These are phyloP conservation scores for Cystobasidium ongulense DNA, from an alignment of 768 basidiomycete species.

Conservation along the genomic window DNA sequence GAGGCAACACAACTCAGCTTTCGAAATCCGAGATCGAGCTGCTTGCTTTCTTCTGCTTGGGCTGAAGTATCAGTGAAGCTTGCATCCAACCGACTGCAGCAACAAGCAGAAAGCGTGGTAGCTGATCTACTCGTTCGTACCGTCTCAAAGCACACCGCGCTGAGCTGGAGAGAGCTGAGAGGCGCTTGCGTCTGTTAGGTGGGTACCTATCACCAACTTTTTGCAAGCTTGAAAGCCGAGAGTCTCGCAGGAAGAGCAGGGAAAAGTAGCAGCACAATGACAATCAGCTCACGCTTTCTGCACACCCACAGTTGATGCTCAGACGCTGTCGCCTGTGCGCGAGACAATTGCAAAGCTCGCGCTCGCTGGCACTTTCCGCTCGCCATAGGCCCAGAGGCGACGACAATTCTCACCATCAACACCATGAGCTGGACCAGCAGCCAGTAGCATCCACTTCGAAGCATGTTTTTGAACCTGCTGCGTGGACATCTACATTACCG, in stretches of 20 bases:
- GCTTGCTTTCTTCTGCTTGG: not conserved
- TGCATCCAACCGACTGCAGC: not conserved
- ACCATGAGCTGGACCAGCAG: not conserved
- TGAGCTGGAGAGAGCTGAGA: not conserved
- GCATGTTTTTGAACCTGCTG: not conserved
- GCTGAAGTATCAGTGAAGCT: not conserved
- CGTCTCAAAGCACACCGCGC: not conserved
- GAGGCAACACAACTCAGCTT: not conserved
- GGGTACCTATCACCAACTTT: not conserved
- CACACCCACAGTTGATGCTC: not conserved
- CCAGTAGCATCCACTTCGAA: not conserved
- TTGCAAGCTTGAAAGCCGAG: not conserved
- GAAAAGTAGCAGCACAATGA: not conserved
- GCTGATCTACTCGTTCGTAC: too few species aligned
- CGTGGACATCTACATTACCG: not conserved
- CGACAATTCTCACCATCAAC: not conserved
- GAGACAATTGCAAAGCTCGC: not conserved
- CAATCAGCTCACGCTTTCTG: not conserved
- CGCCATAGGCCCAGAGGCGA: not conserved
- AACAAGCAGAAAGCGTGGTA: not conserved
- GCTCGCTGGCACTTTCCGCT: not conserved
- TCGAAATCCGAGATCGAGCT: not conserved
- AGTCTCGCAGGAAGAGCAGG: not conserved
- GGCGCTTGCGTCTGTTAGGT: not conserved
- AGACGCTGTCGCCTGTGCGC: slow-evolving; percentile 12